These are phyloP conservation scores for Schwanniomyces yamadae DNA, from an alignment of 805 yeast species.

Conservation along the genomic window DNA sequence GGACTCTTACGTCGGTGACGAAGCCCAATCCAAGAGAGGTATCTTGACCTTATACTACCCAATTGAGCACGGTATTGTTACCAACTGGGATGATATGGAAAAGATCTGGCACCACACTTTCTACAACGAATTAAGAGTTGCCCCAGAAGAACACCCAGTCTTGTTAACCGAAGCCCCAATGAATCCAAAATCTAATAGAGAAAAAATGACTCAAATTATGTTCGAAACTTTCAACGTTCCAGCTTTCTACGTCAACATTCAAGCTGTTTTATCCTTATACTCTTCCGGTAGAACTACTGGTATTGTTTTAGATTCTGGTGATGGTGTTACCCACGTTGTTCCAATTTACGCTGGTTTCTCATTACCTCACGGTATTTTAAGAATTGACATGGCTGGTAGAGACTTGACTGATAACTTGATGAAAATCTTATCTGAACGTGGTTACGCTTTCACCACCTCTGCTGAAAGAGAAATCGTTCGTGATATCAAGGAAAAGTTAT, in stretches of 20 bases:
- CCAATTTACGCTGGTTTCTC: constrained; percentile 99
- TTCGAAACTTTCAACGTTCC: constrained; percentile 99
- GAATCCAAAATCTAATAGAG: constrained; percentile 99
- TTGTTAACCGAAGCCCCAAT: constrained; percentile 99
- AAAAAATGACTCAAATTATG: constrained; percentile 99
- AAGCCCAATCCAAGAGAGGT: constrained; percentile 99
- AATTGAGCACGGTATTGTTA: constrained; percentile 89
- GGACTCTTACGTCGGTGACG: constrained; percentile 99
- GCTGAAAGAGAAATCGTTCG: constrained; percentile 97
- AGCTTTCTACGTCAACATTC: constrained; percentile 98
- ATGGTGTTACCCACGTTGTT: constrained; percentile 99
- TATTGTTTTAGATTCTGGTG: constrained; percentile 99
- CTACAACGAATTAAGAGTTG: constrained; percentile 99
- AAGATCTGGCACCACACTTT: constrained; percentile 99
- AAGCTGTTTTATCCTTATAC: constrained; percentile 96
- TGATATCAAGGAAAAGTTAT: constrained; percentile 97
- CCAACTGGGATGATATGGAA: constrained; percentile 92
- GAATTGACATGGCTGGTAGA: constrained; percentile 99
- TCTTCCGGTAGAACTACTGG: constrained; percentile 99
- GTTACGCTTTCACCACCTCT: constrained; percentile 97
- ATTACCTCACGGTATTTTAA: constrained; percentile 96
- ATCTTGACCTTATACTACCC: constrained; percentile 97
- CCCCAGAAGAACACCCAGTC: constrained; percentile 99
- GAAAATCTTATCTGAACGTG: constrained; percentile 98
- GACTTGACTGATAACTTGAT: constrained; percentile 98